These are phyloP conservation scores for Thalassiosira hispida DNA, from an alignment of 352 stramenopile genomes.

Conservation along the genomic window DNA sequence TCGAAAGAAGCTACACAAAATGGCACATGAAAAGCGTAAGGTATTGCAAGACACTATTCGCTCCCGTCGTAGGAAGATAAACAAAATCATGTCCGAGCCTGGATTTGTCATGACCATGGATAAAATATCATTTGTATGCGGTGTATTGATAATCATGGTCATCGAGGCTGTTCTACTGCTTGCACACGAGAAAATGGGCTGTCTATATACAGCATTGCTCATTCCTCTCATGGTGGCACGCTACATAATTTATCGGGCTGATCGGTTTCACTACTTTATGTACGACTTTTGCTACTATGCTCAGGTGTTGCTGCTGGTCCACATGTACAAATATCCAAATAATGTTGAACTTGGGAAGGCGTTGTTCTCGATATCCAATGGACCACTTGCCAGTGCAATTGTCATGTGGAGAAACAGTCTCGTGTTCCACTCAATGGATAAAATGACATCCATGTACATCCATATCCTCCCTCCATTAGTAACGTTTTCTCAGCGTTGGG, in stretches of 20 bases:
- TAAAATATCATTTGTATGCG: constrained; percentile 57
- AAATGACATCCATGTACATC: constrained; percentile 74
- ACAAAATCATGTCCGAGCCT: constrained; percentile 33
- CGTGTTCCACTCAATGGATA: constrained; percentile 78
- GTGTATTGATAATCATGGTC: constrained; percentile 64
- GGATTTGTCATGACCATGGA: constrained; percentile 53
- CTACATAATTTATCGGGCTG: constrained; percentile 56
- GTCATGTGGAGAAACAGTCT: constrained; percentile 73
- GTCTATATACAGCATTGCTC: constrained; percentile 44
- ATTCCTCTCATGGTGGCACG: constrained; percentile 51
- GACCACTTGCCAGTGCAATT: constrained; percentile 67
- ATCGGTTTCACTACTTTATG: constrained; percentile 62
- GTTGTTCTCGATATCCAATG: constrained; percentile 63
- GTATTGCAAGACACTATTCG: constrained; percentile 28
- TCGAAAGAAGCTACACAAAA: constrained; percentile 31
- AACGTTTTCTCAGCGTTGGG: constrained; percentile 62
- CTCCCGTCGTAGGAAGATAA: constrained; percentile 25
- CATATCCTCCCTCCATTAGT: constrained; percentile 63
- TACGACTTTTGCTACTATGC: constrained; percentile 65
- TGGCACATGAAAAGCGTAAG: constrained; percentile 17
- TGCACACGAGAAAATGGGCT: constrained; percentile 33
- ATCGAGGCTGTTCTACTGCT: constrained; percentile 52
- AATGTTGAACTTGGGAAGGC: constrained; percentile 42
- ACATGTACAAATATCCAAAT: constrained; percentile 54
- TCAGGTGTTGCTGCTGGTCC: constrained; percentile 42